phyloP scores from a whole-genome alignment of 83 land plant species.

The Diphasiastrum complanatum region DNA sequence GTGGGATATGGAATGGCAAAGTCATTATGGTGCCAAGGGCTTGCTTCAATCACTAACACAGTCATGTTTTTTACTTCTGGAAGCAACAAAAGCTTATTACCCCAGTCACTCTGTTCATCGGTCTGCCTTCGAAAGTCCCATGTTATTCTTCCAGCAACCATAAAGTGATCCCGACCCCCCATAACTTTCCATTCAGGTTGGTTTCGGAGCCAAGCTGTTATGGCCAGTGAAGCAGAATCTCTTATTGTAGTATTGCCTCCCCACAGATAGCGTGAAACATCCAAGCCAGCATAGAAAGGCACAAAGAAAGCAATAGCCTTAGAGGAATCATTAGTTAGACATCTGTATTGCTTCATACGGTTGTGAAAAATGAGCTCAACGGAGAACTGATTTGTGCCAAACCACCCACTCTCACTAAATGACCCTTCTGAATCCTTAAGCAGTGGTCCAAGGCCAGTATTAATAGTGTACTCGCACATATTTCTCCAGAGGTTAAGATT shows the following conservation, averaged over 20 bases:
- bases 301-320: conserved; percentile 75
- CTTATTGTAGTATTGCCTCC: conserved; percentile 49
- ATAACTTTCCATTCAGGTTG: conserved; percentile 61
- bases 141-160: conserved; percentile 76
- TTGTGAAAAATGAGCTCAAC: conserved; percentile 76
- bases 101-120: conserved; percentile 50
- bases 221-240: conserved; percentile 46
- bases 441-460: conserved; percentile 77
- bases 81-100: conserved; percentile 56
- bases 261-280: conserved; percentile 66
- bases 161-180: conserved; percentile 76
- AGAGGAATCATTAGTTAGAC: conserved; percentile 61
- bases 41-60: conserved; percentile 45
- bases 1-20: conserved; percentile 38
- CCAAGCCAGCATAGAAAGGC: conserved; percentile 84
- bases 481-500: conserved; percentile 58
- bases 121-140: conserved; percentile 78
- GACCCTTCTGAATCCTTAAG: conserved; percentile 53
- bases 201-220: conserved; percentile 55
- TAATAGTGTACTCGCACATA: conserved; percentile 63
- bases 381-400: conserved; percentile 73
- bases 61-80: conserved; percentile 56
- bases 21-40: conserved; percentile 45
- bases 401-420: conserved; percentile 61
- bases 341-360: conserved; percentile 81